Percentiles rank a stretch among this genome's conserved stretches.
These are phyloP conservation scores for Cercophora newfieldiana DNA, from an alignment of 495 filamentous ascomycete species.

Conservation along the genomic window DNA sequence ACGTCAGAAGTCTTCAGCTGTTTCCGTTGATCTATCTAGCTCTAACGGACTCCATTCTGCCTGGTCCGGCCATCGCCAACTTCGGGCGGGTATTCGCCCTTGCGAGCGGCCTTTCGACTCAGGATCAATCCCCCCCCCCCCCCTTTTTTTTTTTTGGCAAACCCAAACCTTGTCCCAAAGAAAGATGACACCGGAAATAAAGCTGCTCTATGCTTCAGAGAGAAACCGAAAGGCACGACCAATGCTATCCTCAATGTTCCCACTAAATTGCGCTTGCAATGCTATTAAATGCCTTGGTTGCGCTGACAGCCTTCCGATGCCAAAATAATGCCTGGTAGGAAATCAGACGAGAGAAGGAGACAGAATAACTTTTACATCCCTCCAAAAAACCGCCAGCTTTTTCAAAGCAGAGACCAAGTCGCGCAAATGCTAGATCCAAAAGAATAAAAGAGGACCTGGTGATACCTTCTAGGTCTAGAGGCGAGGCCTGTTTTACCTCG, in stretches of 20 bases:
- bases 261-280: slow-evolving; percentile 11
- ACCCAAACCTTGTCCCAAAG: neutral
- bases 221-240: slow-evolving; percentile 3
- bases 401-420: neutral
- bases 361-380: slow-evolving; percentile 7
- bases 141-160: neutral
- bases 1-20: slow-evolving; percentile 11
- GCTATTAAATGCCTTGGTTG: slow-evolving; percentile 2
- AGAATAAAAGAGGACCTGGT: slow-evolving; percentile 15
- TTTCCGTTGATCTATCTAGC: slow-evolving; percentile 32
- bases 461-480: slow-evolving; percentile 2
- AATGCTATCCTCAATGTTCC: slow-evolving; percentile 1
- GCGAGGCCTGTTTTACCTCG: slow-evolving; percentile 30
- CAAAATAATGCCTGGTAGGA: neutral
- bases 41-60: slow-evolving; percentile 30
- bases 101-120: neutral
- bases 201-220: slow-evolving; percentile 1
- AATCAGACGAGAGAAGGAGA: neutral
- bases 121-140: neutral
- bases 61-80: neutral
- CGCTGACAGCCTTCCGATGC: neutral
- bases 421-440: neutral
- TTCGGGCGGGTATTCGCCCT: neutral
- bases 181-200: neutral
- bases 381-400: slow-evolving; percentile 5